Base-by-base conservation (phyloP, 2,329 filamentous ascomycete species). In the Talaromyces funiculosus region DNA sequence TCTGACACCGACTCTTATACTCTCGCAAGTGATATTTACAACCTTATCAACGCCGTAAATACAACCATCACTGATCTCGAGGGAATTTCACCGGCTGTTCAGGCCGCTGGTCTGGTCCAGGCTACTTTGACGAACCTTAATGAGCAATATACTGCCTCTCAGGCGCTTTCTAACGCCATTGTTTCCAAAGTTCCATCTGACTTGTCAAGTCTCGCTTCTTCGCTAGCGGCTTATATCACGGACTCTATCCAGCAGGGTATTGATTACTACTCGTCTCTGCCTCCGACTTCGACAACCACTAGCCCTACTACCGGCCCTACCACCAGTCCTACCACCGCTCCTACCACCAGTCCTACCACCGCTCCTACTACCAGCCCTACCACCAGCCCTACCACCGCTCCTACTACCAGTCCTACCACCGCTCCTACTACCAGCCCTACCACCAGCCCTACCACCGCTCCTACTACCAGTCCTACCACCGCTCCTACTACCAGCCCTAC, bases 221-320 rank as follows among this genome's bases (percentile, higher is more conserved):
- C 62, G 18, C 69, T 73, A 61, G 64, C 69, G 26, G 54, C 65
- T 22, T 69, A 70, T 51, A 69, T 73, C 61, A 67, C 66, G 59
- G 59, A 58, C 14, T 68, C 68, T 42, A 68, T 73, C 60, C 68
- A 73, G 65, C 65, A 66, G 59, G 71, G 71, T 58, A 47, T 72
- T 40, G 63, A 68, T 54, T 64, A 62, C 55, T 72, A 68, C 64
- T 53, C 62, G 37, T 56, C 53, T 43, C 24, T 56, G 14, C 53
- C 53, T 43, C 16, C 37, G 18, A 42, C 53, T 16, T 24, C 53
- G 4, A 56, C 37, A n/a, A 40, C 53, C 7, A 9, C 37, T 31
- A 40, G 29, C 31, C 37, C 18, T 1, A 53, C 18, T 37, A 20
- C 22, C 38, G 51, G 3, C 33, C 16, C 51, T 12, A 53, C 31